phyloP scores from a whole-genome alignment of 176 grass and related monocot genomes.

The Triticum urartu region DNA sequence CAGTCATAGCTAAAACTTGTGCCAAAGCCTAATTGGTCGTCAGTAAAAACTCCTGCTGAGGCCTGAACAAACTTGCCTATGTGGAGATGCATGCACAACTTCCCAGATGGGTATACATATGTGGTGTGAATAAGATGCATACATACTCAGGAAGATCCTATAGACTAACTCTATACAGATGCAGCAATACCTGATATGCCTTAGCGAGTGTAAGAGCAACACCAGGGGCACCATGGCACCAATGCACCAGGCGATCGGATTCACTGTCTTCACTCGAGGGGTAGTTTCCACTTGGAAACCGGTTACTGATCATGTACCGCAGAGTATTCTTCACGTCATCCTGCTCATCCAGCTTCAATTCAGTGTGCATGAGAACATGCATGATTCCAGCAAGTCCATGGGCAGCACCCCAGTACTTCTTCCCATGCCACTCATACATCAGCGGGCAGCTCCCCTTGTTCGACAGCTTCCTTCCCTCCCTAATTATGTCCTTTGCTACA shows the following conservation, averaged over 20 bases:
- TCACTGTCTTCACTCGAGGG: constrained; percentile 62
- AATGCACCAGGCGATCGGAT: constrained; percentile 68
- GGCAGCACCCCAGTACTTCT: constrained; percentile 88
- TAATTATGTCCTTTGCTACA: constrained; percentile 64
- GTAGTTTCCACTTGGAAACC: constrained; percentile 74
- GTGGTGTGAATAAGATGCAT: background rate
- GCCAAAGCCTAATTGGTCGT: background rate
- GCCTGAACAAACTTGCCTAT: background rate
- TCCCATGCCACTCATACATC: constrained; percentile 86
- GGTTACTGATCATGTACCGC: constrained; percentile 76
- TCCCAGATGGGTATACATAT: background rate
- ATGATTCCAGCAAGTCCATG: constrained; percentile 91
- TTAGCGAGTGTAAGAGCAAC: constrained; percentile 74
- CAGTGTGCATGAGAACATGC: constrained; percentile 76
- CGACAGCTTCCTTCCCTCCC: constrained; percentile 67
- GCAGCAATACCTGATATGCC: constrained; percentile 60
- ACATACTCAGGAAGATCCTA: background rate
- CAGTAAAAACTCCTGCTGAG: background rate
- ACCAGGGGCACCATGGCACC: constrained; percentile 94
- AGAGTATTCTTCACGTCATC: constrained; percentile 80
- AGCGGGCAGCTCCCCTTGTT: constrained; percentile 57
- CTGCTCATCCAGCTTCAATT: constrained; percentile 50
- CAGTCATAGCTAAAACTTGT: background rate
- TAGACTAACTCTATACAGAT: background rate
- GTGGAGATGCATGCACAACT: background rate